Base-by-base conservation (phyloP, 257 asterid genomes). In the Cruciata laevipes region DNA sequence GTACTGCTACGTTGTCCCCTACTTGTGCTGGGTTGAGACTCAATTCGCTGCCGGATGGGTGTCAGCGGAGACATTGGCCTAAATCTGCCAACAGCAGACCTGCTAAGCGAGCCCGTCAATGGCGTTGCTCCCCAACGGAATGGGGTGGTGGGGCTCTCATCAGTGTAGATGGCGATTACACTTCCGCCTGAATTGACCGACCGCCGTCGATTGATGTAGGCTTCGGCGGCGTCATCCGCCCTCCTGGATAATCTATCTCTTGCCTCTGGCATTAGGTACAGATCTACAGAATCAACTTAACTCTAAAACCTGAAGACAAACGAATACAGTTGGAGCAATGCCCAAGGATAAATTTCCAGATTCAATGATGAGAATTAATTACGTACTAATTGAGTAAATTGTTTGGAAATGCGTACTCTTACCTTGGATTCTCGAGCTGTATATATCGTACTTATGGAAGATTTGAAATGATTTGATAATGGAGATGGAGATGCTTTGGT, bases 171-270 rank as follows among this genome's bases (percentile, higher is more conserved):
- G 61, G 69, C 47, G 33, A 70, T 23, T 20, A 56, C 27, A 56
- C 21, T 77, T 31, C 78, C 67, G 13, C 53, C 33, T 63, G 13
- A 71, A 17, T 60, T 24, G 60, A 65, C 32, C n/a, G 77, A 38
- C 18, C 61, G 76, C 70, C 76, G 71, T 58, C 87, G 68, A 10
- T 74, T 71, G 32, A 58, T 72, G 71, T 73, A 82, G 30, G 69
- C 27, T 40, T 68, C 67, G 4, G 81, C 23, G 16, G 60, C 70
- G 27, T 83, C 83, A 16, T 78, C 90, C 1, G 67, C 77, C 78
- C 51, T 42, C 51, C 85, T 76, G 3, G 84, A 56, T 31, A 83
- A 33, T 66, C 90, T 71, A 73, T 88, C 90, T 73, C 96, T 82
- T 16, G 79, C 75, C 60, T 81, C 86, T 11, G 93, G 77, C 96